phyloP scores from a whole-genome alignment of 352 stramenopile species.

The Phytophthora megakarya region DNA sequence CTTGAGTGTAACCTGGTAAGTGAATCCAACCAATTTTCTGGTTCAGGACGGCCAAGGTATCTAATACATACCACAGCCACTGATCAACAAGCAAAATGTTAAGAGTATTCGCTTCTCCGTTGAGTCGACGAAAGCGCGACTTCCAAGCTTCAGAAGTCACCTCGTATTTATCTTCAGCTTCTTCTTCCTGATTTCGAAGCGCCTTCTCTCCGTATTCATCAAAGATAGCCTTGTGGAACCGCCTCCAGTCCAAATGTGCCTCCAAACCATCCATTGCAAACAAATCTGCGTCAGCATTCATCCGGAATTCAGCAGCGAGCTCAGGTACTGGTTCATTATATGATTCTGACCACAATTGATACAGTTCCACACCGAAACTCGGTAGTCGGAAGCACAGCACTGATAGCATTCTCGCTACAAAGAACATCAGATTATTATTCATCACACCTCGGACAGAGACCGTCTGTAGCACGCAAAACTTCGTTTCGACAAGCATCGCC shows the following conservation, averaged over 20 bases:
- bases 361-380: conserved; percentile 88
- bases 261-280: conserved; percentile 91
- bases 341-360: conserved; percentile 87
- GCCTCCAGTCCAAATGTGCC: conserved; percentile 87
- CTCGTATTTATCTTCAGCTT: conserved; percentile 91
- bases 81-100: conserved; percentile 90
- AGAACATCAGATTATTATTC: conserved; percentile 94
- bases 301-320: conserved; percentile 77
- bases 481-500: conserved; percentile 89
- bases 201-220: conserved; percentile 88
- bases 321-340: conserved; percentile 81
- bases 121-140: conserved; percentile 77
- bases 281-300: conserved; percentile 82
- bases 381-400: conserved; percentile 86
- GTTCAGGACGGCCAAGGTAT: conserved; percentile 88
- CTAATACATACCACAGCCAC: conserved; percentile 90
- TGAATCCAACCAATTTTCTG: conserved; percentile 90
- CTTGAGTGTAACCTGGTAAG: conserved; percentile 84
- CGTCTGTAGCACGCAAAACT: conserved; percentile 88
- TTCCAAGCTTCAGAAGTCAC: conserved; percentile 85
- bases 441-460: conserved; percentile 88
- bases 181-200: conserved; percentile 86
- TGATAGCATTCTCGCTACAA: conserved; percentile 87
- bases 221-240: conserved; percentile 89
- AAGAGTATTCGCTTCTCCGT: conserved; percentile 83